Evolutionary conservation across 176 grass and related monocot species (phyloP).

Genomic region (Eremochloa ophiuroides): DNA sequence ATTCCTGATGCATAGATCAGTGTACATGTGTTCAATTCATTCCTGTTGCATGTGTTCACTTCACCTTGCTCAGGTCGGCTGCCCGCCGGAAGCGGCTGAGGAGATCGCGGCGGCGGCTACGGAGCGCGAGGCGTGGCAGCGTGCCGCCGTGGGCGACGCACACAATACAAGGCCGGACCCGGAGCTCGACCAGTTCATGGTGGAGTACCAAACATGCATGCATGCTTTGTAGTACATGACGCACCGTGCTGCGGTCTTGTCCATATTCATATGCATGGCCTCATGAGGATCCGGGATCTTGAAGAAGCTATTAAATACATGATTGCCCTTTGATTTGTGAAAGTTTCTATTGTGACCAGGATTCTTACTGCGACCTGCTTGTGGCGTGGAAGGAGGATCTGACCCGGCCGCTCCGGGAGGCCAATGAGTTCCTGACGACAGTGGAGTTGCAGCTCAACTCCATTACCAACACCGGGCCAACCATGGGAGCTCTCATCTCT

Average conservation of each 20-base stretch:
- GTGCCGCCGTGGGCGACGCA: conserved; percentile 17
- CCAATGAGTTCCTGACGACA: conserved; percentile 31
- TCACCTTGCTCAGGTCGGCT: conserved; percentile 17
- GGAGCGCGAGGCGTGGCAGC: conserved; percentile 33
- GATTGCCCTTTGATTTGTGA: not conserved
- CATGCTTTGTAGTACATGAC: not conserved
- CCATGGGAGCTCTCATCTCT: not conserved
- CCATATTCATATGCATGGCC: too few relatives aligned
- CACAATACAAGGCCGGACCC: conserved; percentile 20
- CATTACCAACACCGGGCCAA: conserved; percentile 17
- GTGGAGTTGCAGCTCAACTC: conserved; percentile 41
- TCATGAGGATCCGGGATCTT: too few relatives aligned
- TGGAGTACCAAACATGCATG: not conserved
- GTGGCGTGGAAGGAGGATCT: conserved; percentile 40
- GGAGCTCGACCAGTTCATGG: conserved; percentile 61
- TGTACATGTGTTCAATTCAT: not conserved
- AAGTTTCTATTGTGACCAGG: conserved; percentile 8
- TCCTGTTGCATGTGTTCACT: not conserved
- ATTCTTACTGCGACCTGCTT: conserved; percentile 38
- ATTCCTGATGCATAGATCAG: not conserved
- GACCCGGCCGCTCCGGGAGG: conserved; percentile 36
- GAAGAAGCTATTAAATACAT: too few relatives aligned
- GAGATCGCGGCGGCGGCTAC: conserved; percentile 23
- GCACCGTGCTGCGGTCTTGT: too few relatives aligned
- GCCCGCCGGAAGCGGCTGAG: conserved; percentile 9